Evolutionary conservation across 2,329 filamentous ascomycete genomes (phyloP).

Genomic region (Hypoxylon sp.): DNA sequence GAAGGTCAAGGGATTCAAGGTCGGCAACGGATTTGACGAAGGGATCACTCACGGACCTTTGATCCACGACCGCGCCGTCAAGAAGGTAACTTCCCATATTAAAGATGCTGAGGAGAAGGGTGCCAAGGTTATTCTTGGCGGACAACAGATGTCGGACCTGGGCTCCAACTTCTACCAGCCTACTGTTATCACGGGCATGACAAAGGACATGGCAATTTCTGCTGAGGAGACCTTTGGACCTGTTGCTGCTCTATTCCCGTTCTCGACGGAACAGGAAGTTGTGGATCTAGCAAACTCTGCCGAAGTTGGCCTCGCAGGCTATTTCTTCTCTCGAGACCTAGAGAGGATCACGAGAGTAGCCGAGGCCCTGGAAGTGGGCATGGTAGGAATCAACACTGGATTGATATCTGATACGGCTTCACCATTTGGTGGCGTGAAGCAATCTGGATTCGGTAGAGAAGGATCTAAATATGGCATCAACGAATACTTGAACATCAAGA

Average conservation of each 20-base stretch:
- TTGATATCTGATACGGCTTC: slow-evolving; percentile 70
- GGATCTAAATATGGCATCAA: slow-evolving; percentile 82
- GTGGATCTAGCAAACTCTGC: slow-evolving; percentile 84
- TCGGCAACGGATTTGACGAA: slow-evolving; percentile 80
- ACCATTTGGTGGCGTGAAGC: slow-evolving; percentile 85
- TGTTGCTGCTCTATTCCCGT: slow-evolving; percentile 89
- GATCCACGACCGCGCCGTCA: slow-evolving; percentile 86
- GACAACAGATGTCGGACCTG: slow-evolving; percentile 79
- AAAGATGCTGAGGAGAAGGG: slow-evolving; percentile 84
- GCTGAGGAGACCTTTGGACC: slow-evolving; percentile 96
- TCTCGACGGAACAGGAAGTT: slow-evolving; percentile 90
- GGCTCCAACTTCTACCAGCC: slow-evolving; percentile 91
- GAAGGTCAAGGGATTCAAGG: slow-evolving; percentile 80
- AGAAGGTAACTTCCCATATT: slow-evolving; percentile 85
- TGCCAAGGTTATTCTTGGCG: slow-evolving; percentile 80
- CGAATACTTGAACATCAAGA: slow-evolving; percentile 83
- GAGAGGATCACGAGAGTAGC: slow-evolving; percentile 73
- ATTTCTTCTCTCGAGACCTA: slow-evolving; percentile 85
- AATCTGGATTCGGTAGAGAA: slow-evolving; percentile 85
- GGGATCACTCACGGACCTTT: slow-evolving; percentile 84
- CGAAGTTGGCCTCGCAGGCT: slow-evolving; percentile 91
- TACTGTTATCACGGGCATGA: slow-evolving; percentile 92
- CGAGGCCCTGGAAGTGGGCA: slow-evolving; percentile 83
- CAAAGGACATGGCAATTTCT: slow-evolving; percentile 84
- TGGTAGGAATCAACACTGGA: slow-evolving; percentile 89